Conservation (phyloP, 2,329 filamentous ascomycete genomes). For the Corynespora cassiicola region DNA sequence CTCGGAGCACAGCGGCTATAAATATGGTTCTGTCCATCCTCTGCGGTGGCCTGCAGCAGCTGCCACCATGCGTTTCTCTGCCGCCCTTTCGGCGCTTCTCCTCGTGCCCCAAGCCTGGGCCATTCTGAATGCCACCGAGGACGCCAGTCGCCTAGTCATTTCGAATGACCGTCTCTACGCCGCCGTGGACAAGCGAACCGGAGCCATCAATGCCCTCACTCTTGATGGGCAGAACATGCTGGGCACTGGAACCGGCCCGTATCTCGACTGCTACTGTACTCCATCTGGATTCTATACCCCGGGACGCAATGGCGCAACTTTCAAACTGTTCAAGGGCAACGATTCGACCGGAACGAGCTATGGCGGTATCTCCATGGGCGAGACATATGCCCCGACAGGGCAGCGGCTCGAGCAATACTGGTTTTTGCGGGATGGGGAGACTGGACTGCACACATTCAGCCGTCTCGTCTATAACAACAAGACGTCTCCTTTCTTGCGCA, state of each 20-base stretch:
- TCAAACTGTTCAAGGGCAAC: constrained; percentile 59
- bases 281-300: constrained; percentile 67
- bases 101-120: constrained; percentile 18
- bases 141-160: constrained; percentile 41
- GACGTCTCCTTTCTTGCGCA: constrained; percentile 62
- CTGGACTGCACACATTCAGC: constrained; percentile 67
- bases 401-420: constrained; percentile 69
- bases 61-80: constrained; percentile 21
- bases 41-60: too few relatives aligned
- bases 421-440: constrained; percentile 69
- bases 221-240: constrained; percentile 62
- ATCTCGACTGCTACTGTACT: constrained; percentile 70
- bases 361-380: constrained; percentile 65
- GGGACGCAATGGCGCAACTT: constrained; percentile 58
- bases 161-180: constrained; percentile 54
- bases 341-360: constrained; percentile 61
- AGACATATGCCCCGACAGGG: constrained; percentile 64
- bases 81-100: constrained; percentile 13
- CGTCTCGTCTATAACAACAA: constrained; percentile 67
- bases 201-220: constrained; percentile 50
- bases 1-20: too few relatives aligned
- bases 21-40: too few relatives aligned
- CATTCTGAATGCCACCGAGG: constrained; percentile 23
- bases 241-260: constrained; percentile 62
- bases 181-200: constrained; percentile 51